phyloP scores from a whole-genome alignment of 2,329 filamentous ascomycete species.

The Conoideocrella luteorostrata region DNA sequence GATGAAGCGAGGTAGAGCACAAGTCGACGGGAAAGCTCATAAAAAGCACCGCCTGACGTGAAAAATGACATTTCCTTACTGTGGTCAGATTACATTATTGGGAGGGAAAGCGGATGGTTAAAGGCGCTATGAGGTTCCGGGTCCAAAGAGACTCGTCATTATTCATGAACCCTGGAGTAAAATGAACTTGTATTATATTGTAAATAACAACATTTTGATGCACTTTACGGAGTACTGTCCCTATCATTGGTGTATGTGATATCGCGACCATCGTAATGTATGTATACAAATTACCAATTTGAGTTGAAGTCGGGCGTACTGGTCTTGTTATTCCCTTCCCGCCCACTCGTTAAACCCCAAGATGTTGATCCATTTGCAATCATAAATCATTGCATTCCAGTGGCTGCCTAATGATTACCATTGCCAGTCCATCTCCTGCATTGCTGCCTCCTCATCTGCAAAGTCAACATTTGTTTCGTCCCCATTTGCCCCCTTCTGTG shows the following conservation, averaged over 20 bases:
- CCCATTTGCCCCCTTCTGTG: constrained; percentile 8
- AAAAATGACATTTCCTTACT: constrained; percentile 8
- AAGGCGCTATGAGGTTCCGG: constrained; percentile 9
- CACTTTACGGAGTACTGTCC: too few species aligned
- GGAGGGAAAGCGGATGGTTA: constrained; percentile 6
- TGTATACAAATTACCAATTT: too few species aligned
- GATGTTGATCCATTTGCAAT: too few species aligned
- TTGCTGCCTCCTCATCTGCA: constrained; percentile 60
- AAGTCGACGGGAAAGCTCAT: constrained; percentile 8
- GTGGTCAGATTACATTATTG: constrained; percentile 11
- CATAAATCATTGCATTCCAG: background rate
- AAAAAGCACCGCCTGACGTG: constrained; percentile 18
- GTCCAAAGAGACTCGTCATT: background rate
- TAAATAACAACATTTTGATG: background rate
- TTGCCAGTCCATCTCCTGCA: constrained; percentile 56
- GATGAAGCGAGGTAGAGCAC: constrained; percentile 15
- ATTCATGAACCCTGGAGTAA: background rate
- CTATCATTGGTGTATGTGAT: too few species aligned
- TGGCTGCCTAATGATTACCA: constrained; percentile 24
- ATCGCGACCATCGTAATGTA: too few species aligned
- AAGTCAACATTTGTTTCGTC: constrained; percentile 31
- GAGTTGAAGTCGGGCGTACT: too few species aligned
- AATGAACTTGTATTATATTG: background rate
- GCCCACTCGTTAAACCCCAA: too few species aligned
- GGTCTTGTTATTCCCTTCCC: too few species aligned